Conservation (phyloP, 139 green algal species). For the Chlamydomonas applanata region DNA sequence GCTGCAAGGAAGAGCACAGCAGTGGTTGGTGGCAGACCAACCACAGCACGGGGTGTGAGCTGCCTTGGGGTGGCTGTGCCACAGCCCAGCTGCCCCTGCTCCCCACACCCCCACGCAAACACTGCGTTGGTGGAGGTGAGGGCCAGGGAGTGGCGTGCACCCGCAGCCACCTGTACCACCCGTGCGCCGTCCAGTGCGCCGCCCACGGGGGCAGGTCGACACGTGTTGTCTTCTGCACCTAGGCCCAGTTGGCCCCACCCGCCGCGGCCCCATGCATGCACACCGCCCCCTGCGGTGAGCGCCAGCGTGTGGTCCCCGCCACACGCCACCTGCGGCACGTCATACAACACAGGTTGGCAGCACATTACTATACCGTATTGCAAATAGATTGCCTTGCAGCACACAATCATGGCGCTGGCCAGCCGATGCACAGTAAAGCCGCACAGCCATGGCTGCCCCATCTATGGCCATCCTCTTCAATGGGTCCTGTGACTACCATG, state of each 20-base stretch:
- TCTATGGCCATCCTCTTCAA: no score
- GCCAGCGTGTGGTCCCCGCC: conserved; percentile 69
- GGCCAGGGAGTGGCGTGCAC: conserved; percentile 55
- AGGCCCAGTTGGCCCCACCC: conserved; percentile 68
- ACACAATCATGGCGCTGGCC: no score
- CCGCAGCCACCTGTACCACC: conserved; percentile 62
- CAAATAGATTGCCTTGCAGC: no score
- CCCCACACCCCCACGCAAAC: conserved; percentile 54
- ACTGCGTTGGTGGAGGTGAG: conserved; percentile 42
- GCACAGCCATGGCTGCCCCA: no score
- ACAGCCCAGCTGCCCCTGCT: conserved; percentile 25
- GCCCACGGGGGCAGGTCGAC: conserved; percentile 34
- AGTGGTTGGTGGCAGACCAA: conserved; percentile 26
- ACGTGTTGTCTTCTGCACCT: conserved; percentile 45
- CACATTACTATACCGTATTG: no score
- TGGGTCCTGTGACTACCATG: no score
- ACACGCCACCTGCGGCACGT: conserved; percentile 41
- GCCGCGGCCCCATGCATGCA: conserved; percentile 64
- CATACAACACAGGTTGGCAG: no score
- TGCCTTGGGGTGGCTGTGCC: not conserved
- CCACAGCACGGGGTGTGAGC: conserved; percentile 25
- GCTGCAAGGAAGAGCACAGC: conserved; percentile 30
- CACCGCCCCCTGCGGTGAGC: conserved; percentile 28
- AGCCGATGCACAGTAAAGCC: no score
- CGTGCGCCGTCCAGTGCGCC: conserved; percentile 26